These are phyloP conservation scores for Fusarium abutilonis DNA, from an alignment of 2,329 filamentous ascomycete species.

Conservation along the genomic window DNA sequence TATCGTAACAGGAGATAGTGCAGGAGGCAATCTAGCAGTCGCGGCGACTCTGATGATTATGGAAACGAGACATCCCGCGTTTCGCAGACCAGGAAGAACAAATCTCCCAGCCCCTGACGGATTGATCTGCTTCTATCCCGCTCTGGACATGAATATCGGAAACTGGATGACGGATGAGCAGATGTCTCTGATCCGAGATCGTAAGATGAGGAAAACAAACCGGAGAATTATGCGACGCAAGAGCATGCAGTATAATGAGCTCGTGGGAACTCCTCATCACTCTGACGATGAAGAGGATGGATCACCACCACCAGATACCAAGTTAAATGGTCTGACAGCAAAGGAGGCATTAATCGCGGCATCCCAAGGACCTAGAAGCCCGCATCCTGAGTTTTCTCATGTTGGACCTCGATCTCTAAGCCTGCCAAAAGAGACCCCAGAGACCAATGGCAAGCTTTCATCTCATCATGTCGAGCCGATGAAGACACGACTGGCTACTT, in stretches of 20 bases:
- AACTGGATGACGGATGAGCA: slow-evolving; percentile 99
- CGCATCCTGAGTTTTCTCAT: slow-evolving; percentile 63
- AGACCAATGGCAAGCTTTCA: slow-evolving; percentile 41
- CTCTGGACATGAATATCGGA: slow-evolving; percentile 94
- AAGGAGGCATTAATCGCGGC: slow-evolving; percentile 17
- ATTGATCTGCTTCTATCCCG: slow-evolving; percentile 86
- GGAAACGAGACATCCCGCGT: slow-evolving; percentile 68
- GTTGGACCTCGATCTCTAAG: slow-evolving; percentile 52
- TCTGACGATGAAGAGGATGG: slow-evolving; percentile 76
- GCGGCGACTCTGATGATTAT: slow-evolving; percentile 89
- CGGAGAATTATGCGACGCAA: slow-evolving; percentile 82
- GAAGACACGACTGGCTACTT: slow-evolving; percentile 89
- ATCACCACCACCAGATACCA: slow-evolving; percentile 25
- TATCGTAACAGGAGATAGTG: slow-evolving; percentile 60
- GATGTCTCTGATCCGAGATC: slow-evolving; percentile 91
- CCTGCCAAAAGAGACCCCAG: slow-evolving; percentile 27
- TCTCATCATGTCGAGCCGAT: slow-evolving; percentile 69
- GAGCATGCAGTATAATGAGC: slow-evolving; percentile 84
- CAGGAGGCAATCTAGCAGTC: slow-evolving; percentile 62
- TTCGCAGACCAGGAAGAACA: slow-evolving; percentile 51
- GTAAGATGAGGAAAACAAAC: slow-evolving; percentile 80
- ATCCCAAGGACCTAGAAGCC: slow-evolving; percentile 41
- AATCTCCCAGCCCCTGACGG: slow-evolving; percentile 80
- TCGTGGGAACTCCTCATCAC: slow-evolving; percentile 84
- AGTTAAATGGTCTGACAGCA: slow-evolving; percentile 10